A percentile compares a stretch with the other conserved stretches of the same genome.
Evolutionary conservation across 305 asterid genomes (phyloP).

Genomic region (Vinca major): DNA sequence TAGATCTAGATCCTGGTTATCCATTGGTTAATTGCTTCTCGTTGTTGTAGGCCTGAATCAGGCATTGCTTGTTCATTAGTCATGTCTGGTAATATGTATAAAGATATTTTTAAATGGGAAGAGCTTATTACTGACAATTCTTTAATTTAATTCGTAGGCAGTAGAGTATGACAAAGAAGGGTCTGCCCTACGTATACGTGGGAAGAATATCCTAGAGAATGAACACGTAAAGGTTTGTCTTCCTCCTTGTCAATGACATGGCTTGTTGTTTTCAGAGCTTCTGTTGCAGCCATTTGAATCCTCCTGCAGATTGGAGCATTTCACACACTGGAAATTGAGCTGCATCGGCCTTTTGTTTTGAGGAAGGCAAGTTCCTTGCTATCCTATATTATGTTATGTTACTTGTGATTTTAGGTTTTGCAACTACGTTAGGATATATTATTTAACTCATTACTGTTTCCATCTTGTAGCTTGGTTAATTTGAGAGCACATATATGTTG

Average conservation of each 20-base stretch:
- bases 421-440: neutral
- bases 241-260: conserved; percentile 10
- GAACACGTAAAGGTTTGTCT: conserved; percentile 80
- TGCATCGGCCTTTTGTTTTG: conserved; percentile 76
- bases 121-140: neutral
- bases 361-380: conserved; percentile 47
- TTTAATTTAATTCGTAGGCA: conserved; percentile 24
- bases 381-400: neutral
- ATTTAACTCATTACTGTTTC: neutral
- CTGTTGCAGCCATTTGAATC: conserved; percentile 17
- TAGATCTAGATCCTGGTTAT: neutral
- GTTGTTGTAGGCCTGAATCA: neutral
- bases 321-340: conserved; percentile 91
- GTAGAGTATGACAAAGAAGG: conserved; percentile 94
- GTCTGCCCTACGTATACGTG: conserved; percentile 77
- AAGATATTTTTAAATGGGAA: neutral
- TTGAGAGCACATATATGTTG: neutral
- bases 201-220: conserved; percentile 82
- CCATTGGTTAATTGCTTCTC: neutral
- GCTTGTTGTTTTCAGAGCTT: conserved; percentile 12
- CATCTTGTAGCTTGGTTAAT: neutral
- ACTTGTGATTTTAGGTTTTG: neutral
- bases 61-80: neutral
- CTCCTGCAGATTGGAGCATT: conserved; percentile 78
- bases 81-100: neutral